Base-by-base conservation (phyloP, 2,329 filamentous ascomycete genomes). In the Clonostachys chloroleuca region DNA sequence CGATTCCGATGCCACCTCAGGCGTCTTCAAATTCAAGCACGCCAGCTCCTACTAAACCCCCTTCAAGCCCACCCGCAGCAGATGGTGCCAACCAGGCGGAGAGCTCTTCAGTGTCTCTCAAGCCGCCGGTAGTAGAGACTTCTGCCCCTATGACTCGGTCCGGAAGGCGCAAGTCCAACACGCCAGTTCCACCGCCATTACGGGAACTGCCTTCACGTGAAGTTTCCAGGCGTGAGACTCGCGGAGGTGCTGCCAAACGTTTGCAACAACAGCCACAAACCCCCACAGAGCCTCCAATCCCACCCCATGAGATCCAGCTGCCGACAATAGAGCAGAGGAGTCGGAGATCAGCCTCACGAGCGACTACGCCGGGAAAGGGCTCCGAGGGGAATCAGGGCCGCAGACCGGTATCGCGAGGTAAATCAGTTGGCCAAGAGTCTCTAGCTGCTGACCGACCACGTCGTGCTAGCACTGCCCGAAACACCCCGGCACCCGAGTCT, bases 401-500 rank as follows among this genome's bases (percentile, higher is more conserved):
- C 34, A 73, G 77, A 34, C 77, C 78, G 3, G 60, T 65, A 34
- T 81, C 78, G 40, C 69, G 77, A 60, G 77, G 77, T 39, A 78
- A 79, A 56, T 70, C 73, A 48, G 59, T 66, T 49, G 80, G 74
- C 55, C 71, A 75, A 57, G 77, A 80, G 54, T 73, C 73, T 16
- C 62, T 79, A 49, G 77, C 74, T 17, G 64, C 67, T 43, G 79
- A 83, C 49, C 69, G 79, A 42, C 69, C 77, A 50, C 74, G 79
- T 44, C 75, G 79, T 48, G 60, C 78, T 47, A 82, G 78, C 56
- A 80, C 78, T 20, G 75, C 77, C 47, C 71, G 77, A 49, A 80
- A 77, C 56, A 82, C 79, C 2, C 79, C 79, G 12, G 77, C 68
- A 9, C 77, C 78, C 9, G 77, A 79, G 52, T 50, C 61, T 42